Evolutionary conservation across 2,329 filamentous ascomycete genomes (phyloP), one percentile per base, ranked within the genome.

Genomic region (Diaporthe ampelina): DNA sequence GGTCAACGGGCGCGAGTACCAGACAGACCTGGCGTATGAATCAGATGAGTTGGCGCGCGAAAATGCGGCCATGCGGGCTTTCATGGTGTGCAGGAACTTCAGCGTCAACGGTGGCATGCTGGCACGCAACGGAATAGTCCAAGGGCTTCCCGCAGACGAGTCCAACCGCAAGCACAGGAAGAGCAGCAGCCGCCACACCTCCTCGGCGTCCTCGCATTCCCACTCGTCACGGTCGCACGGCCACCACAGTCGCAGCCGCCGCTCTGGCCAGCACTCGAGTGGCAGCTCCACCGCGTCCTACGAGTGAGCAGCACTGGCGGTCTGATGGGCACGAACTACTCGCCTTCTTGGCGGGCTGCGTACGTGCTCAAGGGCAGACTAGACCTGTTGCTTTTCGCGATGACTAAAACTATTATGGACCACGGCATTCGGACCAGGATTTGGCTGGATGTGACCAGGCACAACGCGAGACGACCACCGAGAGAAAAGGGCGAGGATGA

Each of bases 71-170:
- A 97, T 97, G 91, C 94, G 95, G 76, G 96, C 96, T 74, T 98
- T 98, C 85, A 96, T 98, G 91, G 97, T 98, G 78, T 98, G 96
- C 88, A 93, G 95, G 77, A 98, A 98, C 88, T 98, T 98, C 86
- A 97, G 95, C 73, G 94, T 97, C 83, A 98, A 98, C 82, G 95
- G 97, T 80, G 96, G 96, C 82, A 98, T 97, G 95, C 87, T 92
- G 77, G 91, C 91, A 76, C 89, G 91, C 77, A 93, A 92, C 80
- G 91, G 91, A 57, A 91, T 92, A 76, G 90, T 93, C 76, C 91
- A 93, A 83, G 91, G 91, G 67, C 86, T 93, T 50, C 91, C 91
- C 19, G 89, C 87, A 73, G 86, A 87, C 77, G 85, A 88, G 77
- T 84, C 89, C 72, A 84, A 80, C 76, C 83, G 84, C 80, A 89